These are phyloP conservation scores for Penicillium sp. DNA, from an alignment of 2,329 filamentous ascomycete genomes.

Conservation along the genomic window DNA sequence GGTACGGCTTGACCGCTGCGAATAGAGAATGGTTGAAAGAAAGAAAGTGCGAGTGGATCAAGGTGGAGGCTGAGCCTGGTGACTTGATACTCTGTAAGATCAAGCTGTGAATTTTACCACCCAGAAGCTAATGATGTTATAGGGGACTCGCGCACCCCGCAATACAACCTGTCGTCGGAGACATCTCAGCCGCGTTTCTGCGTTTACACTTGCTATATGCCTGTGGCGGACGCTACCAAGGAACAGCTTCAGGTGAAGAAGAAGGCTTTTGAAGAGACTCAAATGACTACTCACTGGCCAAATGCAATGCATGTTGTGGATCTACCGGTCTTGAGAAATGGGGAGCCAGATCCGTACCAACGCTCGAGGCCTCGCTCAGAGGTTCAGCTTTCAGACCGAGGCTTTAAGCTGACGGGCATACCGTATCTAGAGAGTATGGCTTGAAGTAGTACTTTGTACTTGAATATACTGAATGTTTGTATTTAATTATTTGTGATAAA, in stretches of 20 bases:
- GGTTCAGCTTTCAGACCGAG: conserved; percentile 41
- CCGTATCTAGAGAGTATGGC: conserved; percentile 39
- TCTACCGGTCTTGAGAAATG: conserved; percentile 19
- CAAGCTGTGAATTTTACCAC: background rate
- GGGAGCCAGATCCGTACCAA: conserved; percentile 24
- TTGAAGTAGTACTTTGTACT: background rate
- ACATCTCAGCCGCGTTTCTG: conserved; percentile 31
- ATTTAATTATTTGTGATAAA: background rate
- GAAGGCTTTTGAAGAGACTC: conserved; percentile 38
- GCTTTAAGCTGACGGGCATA: conserved; percentile 50
- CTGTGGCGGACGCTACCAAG: conserved; percentile 39
- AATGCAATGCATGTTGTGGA: conserved; percentile 22
- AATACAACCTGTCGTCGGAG: conserved; percentile 41
- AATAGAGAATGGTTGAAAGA: conserved; percentile 34
- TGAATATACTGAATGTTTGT: background rate
- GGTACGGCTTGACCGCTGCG: conserved; percentile 29
- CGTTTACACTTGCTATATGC: conserved; percentile 45
- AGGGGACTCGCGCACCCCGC: conserved; percentile 38
- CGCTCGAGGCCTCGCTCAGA: conserved; percentile 42
- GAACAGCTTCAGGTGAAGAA: conserved; percentile 47
- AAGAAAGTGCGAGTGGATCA: conserved; percentile 28
- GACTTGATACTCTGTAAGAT: conserved; percentile 43
- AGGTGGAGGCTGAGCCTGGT: conserved; percentile 45
- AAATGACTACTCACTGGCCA: conserved; percentile 45
- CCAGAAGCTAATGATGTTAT: background rate